Evolutionary conservation across 345 rosid species (phyloP).

Genomic region (Psidium guajava): DNA sequence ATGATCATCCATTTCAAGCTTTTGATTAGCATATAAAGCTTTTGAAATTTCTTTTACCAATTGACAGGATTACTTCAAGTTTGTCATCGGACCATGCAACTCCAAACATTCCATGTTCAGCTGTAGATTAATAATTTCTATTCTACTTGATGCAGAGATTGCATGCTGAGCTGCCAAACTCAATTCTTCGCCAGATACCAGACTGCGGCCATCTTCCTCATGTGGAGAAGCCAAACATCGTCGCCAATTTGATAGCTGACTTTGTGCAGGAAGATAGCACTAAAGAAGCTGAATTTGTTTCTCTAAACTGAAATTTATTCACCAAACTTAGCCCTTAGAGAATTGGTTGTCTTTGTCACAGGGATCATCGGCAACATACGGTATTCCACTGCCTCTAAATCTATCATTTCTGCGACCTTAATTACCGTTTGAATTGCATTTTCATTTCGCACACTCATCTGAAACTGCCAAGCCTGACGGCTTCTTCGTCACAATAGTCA

Average conservation of each 20-base stretch:
- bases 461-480: background rate
- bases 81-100: background rate
- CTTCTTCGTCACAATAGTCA: background rate
- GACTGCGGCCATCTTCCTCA: conserved; percentile 89
- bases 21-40: background rate
- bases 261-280: conserved; percentile 38
- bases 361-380: background rate
- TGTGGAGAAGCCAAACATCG: conserved; percentile 56
- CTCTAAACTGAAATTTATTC: conserved; percentile 7
- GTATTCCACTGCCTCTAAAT: background rate
- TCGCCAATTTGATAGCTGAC: conserved; percentile 45
- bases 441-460: background rate
- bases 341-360: background rate
- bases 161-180: conserved; percentile 54
- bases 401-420: background rate
- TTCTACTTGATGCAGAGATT: conserved; percentile 39
- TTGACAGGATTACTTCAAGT: background rate
- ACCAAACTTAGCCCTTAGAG: background rate
- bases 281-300: conserved; percentile 16
- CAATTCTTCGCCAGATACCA: conserved; percentile 55
- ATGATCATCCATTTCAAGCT: background rate
- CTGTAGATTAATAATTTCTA: background rate
- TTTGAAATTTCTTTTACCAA: background rate
- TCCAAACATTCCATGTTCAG: background rate
- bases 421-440: background rate